A percentile compares a stretch with the other conserved stretches of the same genome.
Evolutionary conservation across 2,329 filamentous ascomycete species (phyloP).

Genomic region (Fusarium newnesense): DNA sequence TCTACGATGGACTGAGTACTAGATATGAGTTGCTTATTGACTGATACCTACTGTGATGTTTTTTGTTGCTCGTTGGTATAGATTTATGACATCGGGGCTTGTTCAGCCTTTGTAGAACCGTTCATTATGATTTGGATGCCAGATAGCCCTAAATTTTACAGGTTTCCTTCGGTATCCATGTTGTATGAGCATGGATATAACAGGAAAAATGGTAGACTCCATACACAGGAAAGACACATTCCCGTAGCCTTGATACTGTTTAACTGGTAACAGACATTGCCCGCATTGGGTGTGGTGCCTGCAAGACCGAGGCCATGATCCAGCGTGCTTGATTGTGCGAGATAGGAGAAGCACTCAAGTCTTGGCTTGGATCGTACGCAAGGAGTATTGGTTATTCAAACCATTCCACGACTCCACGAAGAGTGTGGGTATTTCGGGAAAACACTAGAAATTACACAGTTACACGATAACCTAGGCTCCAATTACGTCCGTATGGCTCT

Average conservation of each 20-base stretch:
- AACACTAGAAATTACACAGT: not conserved
- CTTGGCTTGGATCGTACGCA: not conserved
- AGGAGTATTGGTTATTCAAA: not conserved
- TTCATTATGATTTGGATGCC: no score
- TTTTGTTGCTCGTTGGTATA: rapidly evolving
- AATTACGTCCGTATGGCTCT: not conserved
- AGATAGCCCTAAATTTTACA: no score
- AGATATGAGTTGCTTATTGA: not conserved
- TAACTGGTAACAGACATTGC: not conserved
- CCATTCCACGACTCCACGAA: not conserved
- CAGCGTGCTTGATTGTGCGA: not conserved
- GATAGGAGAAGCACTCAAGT: not conserved
- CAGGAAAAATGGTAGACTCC: not conserved
- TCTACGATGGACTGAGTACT: not conserved
- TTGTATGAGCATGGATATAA: rapidly evolving
- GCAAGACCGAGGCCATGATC: not conserved
- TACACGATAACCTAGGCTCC: not conserved
- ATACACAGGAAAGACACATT: not conserved
- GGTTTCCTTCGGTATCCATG: rapidly evolving
- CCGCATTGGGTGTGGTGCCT: not conserved
- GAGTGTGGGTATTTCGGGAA: not conserved
- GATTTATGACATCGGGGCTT: no score
- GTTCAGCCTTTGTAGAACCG: no score
- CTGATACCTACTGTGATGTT: not conserved
- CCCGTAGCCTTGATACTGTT: not conserved